Evolutionary conservation across 768 basidiomycete genomes (phyloP).

Genomic region (Obba rivulosa): DNA sequence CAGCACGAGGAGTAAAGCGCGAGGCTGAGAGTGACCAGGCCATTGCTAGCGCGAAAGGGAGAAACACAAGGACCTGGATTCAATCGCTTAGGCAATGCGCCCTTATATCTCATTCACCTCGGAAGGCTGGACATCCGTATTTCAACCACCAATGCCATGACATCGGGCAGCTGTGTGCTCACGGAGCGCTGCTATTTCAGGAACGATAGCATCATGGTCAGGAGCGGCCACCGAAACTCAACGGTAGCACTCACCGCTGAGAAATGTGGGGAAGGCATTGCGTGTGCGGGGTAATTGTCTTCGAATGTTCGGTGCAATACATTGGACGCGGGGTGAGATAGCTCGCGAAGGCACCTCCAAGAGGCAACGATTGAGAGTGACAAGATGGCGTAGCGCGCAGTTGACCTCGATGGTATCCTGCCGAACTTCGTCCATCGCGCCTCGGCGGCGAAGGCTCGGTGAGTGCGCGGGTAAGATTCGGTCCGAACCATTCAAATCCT

Average conservation of each 20-base stretch:
- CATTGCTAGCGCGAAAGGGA: slow-evolving; percentile 1
- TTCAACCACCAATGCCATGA: too few species aligned
- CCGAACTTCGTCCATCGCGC: slow-evolving; percentile 14
- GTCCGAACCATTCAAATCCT: slow-evolving; percentile 10
- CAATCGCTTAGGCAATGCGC: too few species aligned
- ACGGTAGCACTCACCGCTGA: too few species aligned
- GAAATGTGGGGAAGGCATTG: slow-evolving; percentile 1
- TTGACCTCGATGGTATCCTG: neutral
- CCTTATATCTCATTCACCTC: too few species aligned
- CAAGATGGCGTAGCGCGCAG: neutral
- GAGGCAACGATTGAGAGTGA: slow-evolving; percentile 7
- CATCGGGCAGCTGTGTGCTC: too few species aligned
- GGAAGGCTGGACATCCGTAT: too few species aligned
- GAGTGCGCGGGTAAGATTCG: slow-evolving; percentile 22
- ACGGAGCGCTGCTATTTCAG: too few species aligned
- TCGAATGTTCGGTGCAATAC: slow-evolving; percentile 24
- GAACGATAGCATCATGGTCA: too few species aligned
- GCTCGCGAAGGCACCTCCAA: neutral
- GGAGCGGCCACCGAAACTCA: too few species aligned
- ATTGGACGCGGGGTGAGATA: slow-evolving; percentile 17
- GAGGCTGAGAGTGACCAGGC: slow-evolving; percentile 3
- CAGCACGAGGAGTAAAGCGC: slow-evolving; percentile 9
- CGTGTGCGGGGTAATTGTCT: slow-evolving; percentile 21
- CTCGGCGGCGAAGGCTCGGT: slow-evolving; percentile 22
- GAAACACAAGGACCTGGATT: too few species aligned